phyloP scores from a whole-genome alignment of 352 stramenopile species.

The Pythium sukuiense region DNA sequence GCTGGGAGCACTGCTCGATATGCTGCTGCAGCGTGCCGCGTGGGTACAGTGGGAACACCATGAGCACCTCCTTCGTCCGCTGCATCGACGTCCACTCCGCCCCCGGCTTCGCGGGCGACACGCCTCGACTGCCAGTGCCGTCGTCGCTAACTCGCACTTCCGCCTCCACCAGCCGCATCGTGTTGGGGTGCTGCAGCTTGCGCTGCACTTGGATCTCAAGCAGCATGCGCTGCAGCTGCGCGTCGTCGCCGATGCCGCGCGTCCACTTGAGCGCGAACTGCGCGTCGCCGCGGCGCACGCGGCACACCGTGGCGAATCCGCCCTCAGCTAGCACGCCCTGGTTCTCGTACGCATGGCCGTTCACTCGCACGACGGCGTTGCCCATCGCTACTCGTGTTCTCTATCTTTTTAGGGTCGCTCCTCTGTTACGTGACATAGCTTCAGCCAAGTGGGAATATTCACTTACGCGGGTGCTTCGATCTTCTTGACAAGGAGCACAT shows the following conservation, averaged over 20 bases:
- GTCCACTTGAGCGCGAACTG: conserved; percentile 68
- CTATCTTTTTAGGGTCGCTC: conserved; percentile 5
- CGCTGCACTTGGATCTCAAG: conserved; percentile 75
- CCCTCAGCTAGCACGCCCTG: conserved; percentile 57
- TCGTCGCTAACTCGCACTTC: conserved; percentile 36
- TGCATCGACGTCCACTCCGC: conserved; percentile 1
- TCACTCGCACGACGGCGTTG: conserved; percentile 60
- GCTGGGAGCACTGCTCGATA: conserved; percentile 37
- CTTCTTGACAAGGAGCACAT: background rate
- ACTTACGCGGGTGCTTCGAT: conserved; percentile 1
- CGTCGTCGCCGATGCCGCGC: conserved; percentile 47
- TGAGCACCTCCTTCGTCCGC: conserved; percentile 49
- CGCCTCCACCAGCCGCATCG: conserved; percentile 50
- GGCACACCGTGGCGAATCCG: conserved; percentile 70
- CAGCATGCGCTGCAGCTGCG: conserved; percentile 58
- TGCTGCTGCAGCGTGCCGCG: conserved; percentile 59
- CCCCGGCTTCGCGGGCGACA: conserved; percentile 14
- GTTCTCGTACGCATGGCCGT: conserved; percentile 54
- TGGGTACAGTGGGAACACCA: conserved; percentile 58
- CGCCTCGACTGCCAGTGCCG: background rate
- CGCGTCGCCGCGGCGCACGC: conserved; percentile 40
- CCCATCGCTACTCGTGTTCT: conserved; percentile 39
- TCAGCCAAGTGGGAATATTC: background rate
- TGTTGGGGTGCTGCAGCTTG: conserved; percentile 52
- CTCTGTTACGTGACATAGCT: conserved; percentile 14